Conservation (phyloP, 164 flowering plant species). For the Kingdonia uniflora region DNA sequence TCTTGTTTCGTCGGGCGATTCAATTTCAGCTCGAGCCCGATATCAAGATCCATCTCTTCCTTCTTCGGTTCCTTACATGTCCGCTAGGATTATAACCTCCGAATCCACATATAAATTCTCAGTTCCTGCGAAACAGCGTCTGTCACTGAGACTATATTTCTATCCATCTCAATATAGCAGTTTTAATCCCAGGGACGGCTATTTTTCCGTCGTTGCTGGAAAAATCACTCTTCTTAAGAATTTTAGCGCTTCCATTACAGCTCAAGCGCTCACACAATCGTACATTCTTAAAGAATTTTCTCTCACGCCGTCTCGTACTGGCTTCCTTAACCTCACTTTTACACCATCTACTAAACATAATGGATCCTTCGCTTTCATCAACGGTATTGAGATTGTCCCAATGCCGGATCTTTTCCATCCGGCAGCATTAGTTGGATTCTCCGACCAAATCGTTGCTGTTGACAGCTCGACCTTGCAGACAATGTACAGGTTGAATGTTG, state of each 20-base stretch:
- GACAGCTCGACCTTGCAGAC: constrained; percentile 28
- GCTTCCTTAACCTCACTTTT: constrained; percentile 33
- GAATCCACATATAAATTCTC: constrained; percentile 31
- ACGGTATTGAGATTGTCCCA: constrained; percentile 66
- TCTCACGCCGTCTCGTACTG: constrained; percentile 15
- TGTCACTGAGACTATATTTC: constrained; percentile 54
- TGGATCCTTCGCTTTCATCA: constrained; percentile 53
- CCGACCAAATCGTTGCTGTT: constrained; percentile 23
- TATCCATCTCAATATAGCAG: constrained; percentile 52
- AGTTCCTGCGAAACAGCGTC: constrained; percentile 18
- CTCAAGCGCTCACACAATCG: constrained; percentile 60
- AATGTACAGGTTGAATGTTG: constrained; percentile 66
- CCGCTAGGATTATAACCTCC: constrained; percentile 43
- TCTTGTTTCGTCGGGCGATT: constrained; percentile 16
- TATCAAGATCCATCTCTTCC: constrained; percentile 61
- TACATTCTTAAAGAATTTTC: constrained; percentile 53
- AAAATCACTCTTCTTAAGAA: constrained; percentile 44
- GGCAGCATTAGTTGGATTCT: constrained; percentile 36
- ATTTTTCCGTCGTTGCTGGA: constrained; percentile 36
- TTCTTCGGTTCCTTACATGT: constrained; percentile 58
- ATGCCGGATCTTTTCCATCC: constrained; percentile 38
- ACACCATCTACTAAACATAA: constrained; percentile 29
- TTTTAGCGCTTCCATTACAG: constrained; percentile 67
- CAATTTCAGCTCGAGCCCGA: constrained; percentile 20
- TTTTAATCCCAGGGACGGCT: constrained; percentile 29